phyloP scores from a whole-genome alignment of 2,329 filamentous ascomycete species.

The Ampelomyces quisqualis region DNA sequence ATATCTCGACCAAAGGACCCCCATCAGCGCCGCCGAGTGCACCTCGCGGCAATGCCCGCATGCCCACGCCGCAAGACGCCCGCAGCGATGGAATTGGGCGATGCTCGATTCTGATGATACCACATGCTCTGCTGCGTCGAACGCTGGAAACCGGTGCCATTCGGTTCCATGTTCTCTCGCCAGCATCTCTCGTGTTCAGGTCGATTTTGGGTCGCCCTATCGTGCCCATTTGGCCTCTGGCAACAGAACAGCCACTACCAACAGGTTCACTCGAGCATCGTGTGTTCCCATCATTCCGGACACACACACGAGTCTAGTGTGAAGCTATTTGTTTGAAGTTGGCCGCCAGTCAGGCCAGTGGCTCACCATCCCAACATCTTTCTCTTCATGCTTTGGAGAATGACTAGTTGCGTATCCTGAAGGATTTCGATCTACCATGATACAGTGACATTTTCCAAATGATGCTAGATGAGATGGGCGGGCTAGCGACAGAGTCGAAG shows the following conservation, averaged over 20 bases:
- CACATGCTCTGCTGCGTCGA: background rate
- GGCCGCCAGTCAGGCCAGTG: too few relatives aligned
- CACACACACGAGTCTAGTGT: too few relatives aligned
- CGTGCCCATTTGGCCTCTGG: background rate
- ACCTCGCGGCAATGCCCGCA: constrained; percentile 4
- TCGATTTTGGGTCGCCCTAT: too few relatives aligned
- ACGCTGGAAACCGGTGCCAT: background rate
- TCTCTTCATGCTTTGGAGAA: too few relatives aligned
- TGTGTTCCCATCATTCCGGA: background rate
- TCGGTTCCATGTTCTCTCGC: background rate
- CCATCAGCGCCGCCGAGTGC: constrained; percentile 2
- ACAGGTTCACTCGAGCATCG: background rate
- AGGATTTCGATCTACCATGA: constrained; percentile 6
- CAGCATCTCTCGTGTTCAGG: background rate
- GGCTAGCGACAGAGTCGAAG: constrained; percentile 22
- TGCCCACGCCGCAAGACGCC: constrained; percentile 1
- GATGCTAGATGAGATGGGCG: constrained; percentile 11
- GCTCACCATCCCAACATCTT: too few relatives aligned
- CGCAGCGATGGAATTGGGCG: background rate
- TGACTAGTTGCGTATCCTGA: too few relatives aligned
- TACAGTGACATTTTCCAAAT: background rate
- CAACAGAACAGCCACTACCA: background rate
- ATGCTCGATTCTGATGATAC: background rate
- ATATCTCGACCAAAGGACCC: constrained; percentile 12
- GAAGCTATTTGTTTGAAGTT: too few relatives aligned